phyloP scores from a whole-genome alignment of 2,329 filamentous ascomycete genomes.

The Simplicillium sp. region DNA sequence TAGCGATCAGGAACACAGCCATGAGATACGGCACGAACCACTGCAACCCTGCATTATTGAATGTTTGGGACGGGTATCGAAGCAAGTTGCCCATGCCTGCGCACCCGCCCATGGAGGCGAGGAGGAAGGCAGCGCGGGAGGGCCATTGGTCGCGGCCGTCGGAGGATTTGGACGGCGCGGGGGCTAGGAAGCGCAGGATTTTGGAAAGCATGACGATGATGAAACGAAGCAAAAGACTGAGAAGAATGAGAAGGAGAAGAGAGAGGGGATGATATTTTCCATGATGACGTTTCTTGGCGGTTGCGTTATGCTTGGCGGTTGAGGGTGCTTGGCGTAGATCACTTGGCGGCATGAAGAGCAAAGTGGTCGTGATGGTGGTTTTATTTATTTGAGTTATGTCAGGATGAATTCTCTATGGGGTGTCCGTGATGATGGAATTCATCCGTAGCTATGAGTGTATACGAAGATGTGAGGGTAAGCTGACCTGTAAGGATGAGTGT shows the following conservation, averaged over 20 bases:
- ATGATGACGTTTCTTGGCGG: constrained; percentile 8
- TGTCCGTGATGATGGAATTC: no score
- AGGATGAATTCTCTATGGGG: no score
- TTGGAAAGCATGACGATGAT: constrained; percentile 15
- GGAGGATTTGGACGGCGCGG: constrained; percentile 23
- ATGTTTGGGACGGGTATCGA: constrained; percentile 47
- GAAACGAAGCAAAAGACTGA: neutral
- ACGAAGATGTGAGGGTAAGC: no score
- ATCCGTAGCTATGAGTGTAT: no score
- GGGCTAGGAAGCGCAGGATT: constrained; percentile 21
- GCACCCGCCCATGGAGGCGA: constrained; percentile 49
- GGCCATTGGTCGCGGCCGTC: constrained; percentile 44
- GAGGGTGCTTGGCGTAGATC: no score
- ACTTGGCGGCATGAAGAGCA: no score
- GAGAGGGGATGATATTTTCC: neutral
- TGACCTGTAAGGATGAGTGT: no score
- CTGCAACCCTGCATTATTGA: constrained; percentile 50
- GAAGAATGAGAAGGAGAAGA: neutral
- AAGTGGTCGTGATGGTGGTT: no score
- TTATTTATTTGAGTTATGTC: no score
- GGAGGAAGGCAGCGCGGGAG: constrained; percentile 42
- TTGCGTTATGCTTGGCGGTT: no score
- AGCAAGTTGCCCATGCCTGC: constrained; percentile 49
- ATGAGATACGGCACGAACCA: constrained; percentile 52
- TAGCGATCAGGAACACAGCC: constrained; percentile 44